Conservation (phyloP, 164 flowering plant genomes). For the Annona cherimola region DNA sequence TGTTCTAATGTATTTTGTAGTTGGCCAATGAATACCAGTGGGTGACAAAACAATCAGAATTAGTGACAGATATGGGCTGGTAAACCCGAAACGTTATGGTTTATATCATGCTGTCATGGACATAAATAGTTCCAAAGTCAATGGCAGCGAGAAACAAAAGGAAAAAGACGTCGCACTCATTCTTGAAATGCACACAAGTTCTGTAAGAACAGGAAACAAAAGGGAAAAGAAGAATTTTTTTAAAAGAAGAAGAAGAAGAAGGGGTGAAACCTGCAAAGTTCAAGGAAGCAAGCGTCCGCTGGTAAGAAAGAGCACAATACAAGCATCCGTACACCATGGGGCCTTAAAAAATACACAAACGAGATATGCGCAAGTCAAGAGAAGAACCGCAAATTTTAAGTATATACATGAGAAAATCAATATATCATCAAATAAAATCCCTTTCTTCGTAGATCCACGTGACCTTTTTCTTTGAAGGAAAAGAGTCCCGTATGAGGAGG, state of each 20-base stretch:
- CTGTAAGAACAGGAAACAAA: neutral
- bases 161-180: neutral
- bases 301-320: conserved; percentile 75
- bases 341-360: conserved; percentile 35
- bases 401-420: neutral
- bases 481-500: neutral
- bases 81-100: neutral
- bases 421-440: no score
- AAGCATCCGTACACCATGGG: conserved; percentile 98
- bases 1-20: no score
- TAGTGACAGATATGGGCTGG: no score
- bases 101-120: no score
- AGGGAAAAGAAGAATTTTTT: neutral
- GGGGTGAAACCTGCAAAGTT: conserved; percentile 60
- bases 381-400: neutral
- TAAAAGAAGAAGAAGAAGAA: neutral
- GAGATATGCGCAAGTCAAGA: neutral
- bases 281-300: conserved; percentile 62
- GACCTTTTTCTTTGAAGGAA: neutral
- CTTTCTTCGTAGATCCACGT: neutral
- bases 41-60: no score
- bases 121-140: neutral
- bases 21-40: no score
- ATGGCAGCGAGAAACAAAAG: neutral
- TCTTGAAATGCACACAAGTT: no score